A percentile compares a stretch with the other conserved stretches of the same genome.
phyloP scores from a whole-genome alignment of 1,284 basidiomycete species.

The Wolfiporia cocos region DNA sequence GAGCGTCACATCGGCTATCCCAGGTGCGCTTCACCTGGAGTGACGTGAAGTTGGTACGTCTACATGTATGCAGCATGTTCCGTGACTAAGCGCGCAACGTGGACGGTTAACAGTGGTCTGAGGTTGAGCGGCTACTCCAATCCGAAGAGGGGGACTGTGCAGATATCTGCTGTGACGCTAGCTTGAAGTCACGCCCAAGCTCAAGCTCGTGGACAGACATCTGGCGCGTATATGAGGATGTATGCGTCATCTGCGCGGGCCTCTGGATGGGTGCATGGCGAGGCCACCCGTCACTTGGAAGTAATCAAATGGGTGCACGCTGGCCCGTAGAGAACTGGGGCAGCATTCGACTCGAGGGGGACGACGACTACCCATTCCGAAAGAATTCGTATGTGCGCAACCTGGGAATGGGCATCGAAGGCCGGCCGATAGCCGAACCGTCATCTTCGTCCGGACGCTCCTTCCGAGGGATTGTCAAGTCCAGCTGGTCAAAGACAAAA shows the following conservation, averaged over 20 bases:
- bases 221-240: slow-evolving; percentile 77
- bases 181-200: slow-evolving; percentile 20
- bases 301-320: slow-evolving; percentile 38
- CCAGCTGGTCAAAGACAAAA: slow-evolving; percentile 13
- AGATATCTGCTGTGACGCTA: slow-evolving; percentile 16
- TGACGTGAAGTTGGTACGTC: slow-evolving; percentile 62
- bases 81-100: no score
- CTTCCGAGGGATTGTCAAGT: slow-evolving; percentile 16
- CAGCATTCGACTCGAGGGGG: slow-evolving; percentile 51
- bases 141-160: slow-evolving; percentile 34
- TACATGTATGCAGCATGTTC: no score
- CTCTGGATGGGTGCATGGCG: slow-evolving; percentile 70
- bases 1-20: slow-evolving; percentile 48
- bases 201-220: slow-evolving; percentile 58
- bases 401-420: slow-evolving; percentile 68
- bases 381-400: slow-evolving; percentile 39
- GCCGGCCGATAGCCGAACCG: slow-evolving; percentile 24
- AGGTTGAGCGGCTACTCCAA: slow-evolving; percentile 59
- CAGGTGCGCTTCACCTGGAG: slow-evolving; percentile 72
- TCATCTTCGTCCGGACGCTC: slow-evolving; percentile 9
- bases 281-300: slow-evolving; percentile 38
- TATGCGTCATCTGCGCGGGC: slow-evolving; percentile 71
- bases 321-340: slow-evolving; percentile 48
- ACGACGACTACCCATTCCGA: slow-evolving; percentile 32
- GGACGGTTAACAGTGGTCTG: slow-evolving; percentile 71